Evolutionary conservation across 768 basidiomycete species (phyloP).

Genomic region (Leccinum boreale): DNA sequence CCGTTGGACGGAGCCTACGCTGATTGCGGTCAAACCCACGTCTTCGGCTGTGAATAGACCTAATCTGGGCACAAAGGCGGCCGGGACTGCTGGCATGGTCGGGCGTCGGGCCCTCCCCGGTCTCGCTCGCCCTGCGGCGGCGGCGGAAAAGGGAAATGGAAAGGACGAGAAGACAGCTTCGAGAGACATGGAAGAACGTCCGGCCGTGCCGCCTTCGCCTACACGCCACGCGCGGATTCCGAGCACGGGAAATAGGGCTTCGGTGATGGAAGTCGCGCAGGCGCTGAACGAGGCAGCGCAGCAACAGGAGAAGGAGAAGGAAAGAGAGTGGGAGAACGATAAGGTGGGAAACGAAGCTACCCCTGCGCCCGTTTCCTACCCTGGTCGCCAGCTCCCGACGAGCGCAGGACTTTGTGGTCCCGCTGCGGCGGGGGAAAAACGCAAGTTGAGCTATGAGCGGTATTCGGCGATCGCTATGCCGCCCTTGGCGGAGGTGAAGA

Average conservation of each 20-base stretch:
- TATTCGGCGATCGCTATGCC: conserved; percentile 63
- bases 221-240: conserved; percentile 55
- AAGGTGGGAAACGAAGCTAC: not conserved
- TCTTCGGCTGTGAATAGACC: conserved; percentile 1
- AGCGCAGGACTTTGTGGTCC: conserved; percentile 13
- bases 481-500: conserved; percentile 64
- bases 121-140: conserved; percentile 20
- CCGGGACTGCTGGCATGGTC: conserved; percentile 27
- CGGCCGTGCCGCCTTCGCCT: conserved; percentile 29
- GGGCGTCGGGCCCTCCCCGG: conserved; percentile 44
- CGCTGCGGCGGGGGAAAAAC: conserved; percentile 46
- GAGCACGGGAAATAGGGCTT: conserved; percentile 64
- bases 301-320: conserved; percentile 3
- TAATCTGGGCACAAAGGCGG: conserved; percentile 7
- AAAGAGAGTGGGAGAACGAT: not conserved
- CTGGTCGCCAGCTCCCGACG: conserved; percentile 9
- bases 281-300: conserved; percentile 42
- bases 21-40: conserved; percentile 32
- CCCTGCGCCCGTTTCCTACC: not conserved
- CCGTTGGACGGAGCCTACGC: conserved; percentile 31
- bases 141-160: conserved; percentile 19
- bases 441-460: conserved; percentile 65
- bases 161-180: not conserved
- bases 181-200: conserved; percentile 21
- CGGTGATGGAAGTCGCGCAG: conserved; percentile 78